Conservation (phyloP, 2,329 filamentous ascomycete genomes). For the Emergomyces pasteurianus region DNA sequence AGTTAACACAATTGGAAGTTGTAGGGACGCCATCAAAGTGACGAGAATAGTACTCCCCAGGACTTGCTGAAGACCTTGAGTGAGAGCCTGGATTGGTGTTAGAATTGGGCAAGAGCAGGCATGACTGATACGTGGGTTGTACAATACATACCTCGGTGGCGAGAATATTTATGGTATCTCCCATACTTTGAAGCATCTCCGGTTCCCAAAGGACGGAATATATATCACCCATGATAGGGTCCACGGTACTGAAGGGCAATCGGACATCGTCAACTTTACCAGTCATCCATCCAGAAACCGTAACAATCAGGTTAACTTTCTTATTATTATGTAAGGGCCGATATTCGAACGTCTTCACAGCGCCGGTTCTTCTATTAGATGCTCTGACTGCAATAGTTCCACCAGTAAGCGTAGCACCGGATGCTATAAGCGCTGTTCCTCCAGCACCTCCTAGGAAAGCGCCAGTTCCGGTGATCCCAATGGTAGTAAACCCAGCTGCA, state of each 20-base stretch:
- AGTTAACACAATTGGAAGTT: slow-evolving; percentile 81
- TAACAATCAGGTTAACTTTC: slow-evolving; percentile 87
- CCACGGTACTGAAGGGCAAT: slow-evolving; percentile 87
- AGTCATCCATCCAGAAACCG: slow-evolving; percentile 95
- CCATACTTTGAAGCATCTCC: slow-evolving; percentile 95
- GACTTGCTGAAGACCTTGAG: slow-evolving; percentile 90
- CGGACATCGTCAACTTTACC: slow-evolving; percentile 95
- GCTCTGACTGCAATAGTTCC: slow-evolving; percentile 76
- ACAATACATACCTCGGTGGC: slow-evolving; percentile 70
- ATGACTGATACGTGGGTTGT: background rate
- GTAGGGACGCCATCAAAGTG: slow-evolving; percentile 81
- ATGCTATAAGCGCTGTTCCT: slow-evolving; percentile 88
- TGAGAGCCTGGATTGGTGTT: slow-evolving; percentile 57
- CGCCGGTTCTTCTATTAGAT: slow-evolving; percentile 74
- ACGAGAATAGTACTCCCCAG: slow-evolving; percentile 81
- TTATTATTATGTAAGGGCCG: slow-evolving; percentile 96
- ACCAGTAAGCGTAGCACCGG: slow-evolving; percentile 73
- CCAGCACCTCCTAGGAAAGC: slow-evolving; percentile 84
- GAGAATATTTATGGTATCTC: slow-evolving; percentile 95
- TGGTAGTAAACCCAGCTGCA: slow-evolving; percentile 87
- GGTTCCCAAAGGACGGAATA: slow-evolving; percentile 97
- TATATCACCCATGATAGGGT: slow-evolving; percentile 95
- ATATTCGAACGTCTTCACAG: slow-evolving; percentile 95
- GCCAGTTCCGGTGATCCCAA: slow-evolving; percentile 79
- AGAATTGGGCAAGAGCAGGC: background rate